These are phyloP conservation scores for Russula emetica DNA, from an alignment of 768 basidiomycete genomes.

Conservation along the genomic window DNA sequence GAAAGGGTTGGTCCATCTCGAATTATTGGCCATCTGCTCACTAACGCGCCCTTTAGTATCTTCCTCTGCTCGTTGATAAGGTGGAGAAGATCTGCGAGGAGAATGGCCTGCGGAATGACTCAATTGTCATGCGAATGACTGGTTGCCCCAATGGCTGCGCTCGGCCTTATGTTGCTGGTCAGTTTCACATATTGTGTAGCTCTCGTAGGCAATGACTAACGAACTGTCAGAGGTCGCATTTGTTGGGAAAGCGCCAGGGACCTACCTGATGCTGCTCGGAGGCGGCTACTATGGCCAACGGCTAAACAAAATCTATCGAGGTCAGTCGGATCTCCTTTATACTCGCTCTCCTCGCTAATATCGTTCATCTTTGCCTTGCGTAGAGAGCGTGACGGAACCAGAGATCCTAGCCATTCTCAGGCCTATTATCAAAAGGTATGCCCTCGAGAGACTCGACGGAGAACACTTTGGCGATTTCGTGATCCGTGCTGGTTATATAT, in stretches of 20 bases:
- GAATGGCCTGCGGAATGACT: slow-evolving; percentile 87
- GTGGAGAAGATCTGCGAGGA: slow-evolving; percentile 94
- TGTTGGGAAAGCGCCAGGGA: slow-evolving; percentile 91
- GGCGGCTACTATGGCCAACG: slow-evolving; percentile 94
- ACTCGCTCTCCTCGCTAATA: background rate
- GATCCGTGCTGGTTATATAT: slow-evolving; percentile 86
- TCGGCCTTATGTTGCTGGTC: slow-evolving; percentile 85
- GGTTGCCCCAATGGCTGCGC: slow-evolving; percentile 95
- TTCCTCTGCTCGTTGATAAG: slow-evolving; percentile 89
- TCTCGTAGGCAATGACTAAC: background rate
- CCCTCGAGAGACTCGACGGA: slow-evolving; percentile 77
- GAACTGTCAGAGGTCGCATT: slow-evolving; percentile 76
- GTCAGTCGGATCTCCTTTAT: slow-evolving; percentile 36
- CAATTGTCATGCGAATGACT: slow-evolving; percentile 98
- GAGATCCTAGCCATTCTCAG: slow-evolving; percentile 85
- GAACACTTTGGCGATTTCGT: slow-evolving; percentile 97
- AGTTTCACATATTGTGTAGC: slow-evolving; percentile 27
- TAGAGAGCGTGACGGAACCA: slow-evolving; percentile 83
- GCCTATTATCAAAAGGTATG: slow-evolving; percentile 95
- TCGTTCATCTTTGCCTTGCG: background rate
- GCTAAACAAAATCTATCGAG: slow-evolving; percentile 93
- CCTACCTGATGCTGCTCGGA: slow-evolving; percentile 92
- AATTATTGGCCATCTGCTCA: background rate
- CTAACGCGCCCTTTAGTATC: slow-evolving; percentile 56
- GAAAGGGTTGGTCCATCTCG: slow-evolving; percentile 49